Percentiles rank a stretch among this genome's conserved stretches.
Evolutionary conservation across 257 asterid species (phyloP).

Genomic region (Solanum tarijense): DNA sequence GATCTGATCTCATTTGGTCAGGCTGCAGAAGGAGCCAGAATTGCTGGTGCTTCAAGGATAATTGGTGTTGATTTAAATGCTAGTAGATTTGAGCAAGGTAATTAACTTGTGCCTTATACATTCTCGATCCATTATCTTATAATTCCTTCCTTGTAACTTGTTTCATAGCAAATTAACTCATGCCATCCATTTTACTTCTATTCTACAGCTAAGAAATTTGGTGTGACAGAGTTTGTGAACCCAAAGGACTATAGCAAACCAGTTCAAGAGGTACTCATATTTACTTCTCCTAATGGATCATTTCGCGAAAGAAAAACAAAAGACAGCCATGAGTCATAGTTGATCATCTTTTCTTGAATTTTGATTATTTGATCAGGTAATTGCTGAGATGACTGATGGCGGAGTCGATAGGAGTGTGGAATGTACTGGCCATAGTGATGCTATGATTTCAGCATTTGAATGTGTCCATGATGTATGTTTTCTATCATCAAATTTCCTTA

Average conservation of each 20-base stretch:
- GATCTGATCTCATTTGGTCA: not conserved
- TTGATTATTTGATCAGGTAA: constrained; percentile 13
- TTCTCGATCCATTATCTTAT: no score
- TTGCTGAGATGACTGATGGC: constrained; percentile 31
- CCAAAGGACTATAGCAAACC: constrained; percentile 30
- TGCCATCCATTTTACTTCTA: not conserved
- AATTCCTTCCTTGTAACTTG: not conserved
- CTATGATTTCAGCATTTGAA: constrained; percentile 38
- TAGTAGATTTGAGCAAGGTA: constrained; percentile 52
- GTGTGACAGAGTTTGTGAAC: constrained; percentile 35
- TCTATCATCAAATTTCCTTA: not conserved
- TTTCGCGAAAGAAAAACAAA: not conserved
- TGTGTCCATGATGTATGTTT: constrained; percentile 41
- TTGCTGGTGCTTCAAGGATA: constrained; percentile 68
- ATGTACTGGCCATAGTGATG: constrained; percentile 26
- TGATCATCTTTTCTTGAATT: not conserved
- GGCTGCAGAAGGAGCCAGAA: constrained; percentile 86
- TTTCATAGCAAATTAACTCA: not conserved
- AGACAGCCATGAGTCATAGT: not conserved
- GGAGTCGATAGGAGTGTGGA: constrained; percentile 44
- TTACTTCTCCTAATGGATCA: not conserved
- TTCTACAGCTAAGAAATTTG: constrained; percentile 30
- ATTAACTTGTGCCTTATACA: not conserved
- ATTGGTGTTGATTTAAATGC: constrained; percentile 66
- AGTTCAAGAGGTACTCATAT: constrained; percentile 24